Percentiles rank a stretch among this genome's conserved stretches.
phyloP scores from a whole-genome alignment of 2,329 filamentous ascomycete genomes.

The Fusarium sp. region DNA sequence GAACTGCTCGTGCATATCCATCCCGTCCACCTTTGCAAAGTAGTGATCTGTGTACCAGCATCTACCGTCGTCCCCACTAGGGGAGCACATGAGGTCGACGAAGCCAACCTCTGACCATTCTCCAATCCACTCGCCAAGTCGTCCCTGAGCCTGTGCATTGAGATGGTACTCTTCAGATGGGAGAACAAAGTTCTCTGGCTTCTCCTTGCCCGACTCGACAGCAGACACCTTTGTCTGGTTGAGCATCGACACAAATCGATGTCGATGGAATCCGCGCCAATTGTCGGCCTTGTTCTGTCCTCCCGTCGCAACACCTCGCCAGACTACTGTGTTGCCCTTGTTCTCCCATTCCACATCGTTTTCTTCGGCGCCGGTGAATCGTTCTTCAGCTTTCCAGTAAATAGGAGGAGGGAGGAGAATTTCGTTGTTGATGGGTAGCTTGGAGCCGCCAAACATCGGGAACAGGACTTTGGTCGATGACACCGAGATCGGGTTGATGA shows the following conservation, averaged over 20 bases:
- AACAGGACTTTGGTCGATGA: constrained; percentile 67
- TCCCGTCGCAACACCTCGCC: constrained; percentile 76
- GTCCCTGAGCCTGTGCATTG: constrained; percentile 56
- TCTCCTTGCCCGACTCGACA: constrained; percentile 58
- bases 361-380: constrained; percentile 68
- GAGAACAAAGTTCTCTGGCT: constrained; percentile 64
- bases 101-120: constrained; percentile 64
- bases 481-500: constrained; percentile 69
- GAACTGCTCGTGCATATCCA: constrained; percentile 65
- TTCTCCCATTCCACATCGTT: constrained; percentile 66
- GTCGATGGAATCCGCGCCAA: constrained; percentile 79
- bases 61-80: constrained; percentile 49
- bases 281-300: constrained; percentile 68
- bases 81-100: constrained; percentile 64
- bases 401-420: constrained; percentile 76
- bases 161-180: constrained; percentile 61
- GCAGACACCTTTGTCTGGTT: constrained; percentile 69
- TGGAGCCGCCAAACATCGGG: constrained; percentile 76
- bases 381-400: constrained; percentile 72
- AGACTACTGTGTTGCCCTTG: constrained; percentile 67
- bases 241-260: constrained; percentile 79
- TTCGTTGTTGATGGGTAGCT: constrained; percentile 75
- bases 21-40: constrained; percentile 54
- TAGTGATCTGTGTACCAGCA: constrained; percentile 63
- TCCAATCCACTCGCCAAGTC: constrained; percentile 62